Evolutionary conservation across 2,329 filamentous ascomycete species (phyloP).

Genomic region (Arachnomyces sp.): DNA sequence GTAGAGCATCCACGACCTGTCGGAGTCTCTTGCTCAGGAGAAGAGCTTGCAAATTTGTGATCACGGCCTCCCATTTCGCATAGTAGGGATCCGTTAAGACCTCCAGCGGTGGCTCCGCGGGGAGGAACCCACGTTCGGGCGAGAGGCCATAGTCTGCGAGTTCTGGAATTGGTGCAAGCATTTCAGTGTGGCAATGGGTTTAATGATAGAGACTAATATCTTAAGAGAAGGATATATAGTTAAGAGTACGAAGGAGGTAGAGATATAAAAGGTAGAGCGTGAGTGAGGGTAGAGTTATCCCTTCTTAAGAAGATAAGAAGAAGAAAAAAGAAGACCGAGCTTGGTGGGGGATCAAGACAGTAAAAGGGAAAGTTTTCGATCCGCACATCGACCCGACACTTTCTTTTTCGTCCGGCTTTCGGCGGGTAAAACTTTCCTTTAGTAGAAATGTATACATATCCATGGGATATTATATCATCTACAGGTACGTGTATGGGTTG

Average conservation of each 20-base stretch:
- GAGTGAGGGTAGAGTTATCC: not conserved
- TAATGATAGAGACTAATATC: not conserved
- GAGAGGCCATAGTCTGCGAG: conserved; percentile 67
- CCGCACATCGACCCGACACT: too few relatives aligned
- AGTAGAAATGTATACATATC: too few relatives aligned
- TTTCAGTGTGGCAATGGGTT: conserved; percentile 13
- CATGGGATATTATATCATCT: too few relatives aligned
- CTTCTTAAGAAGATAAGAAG: conserved; percentile 5
- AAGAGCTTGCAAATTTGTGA: conserved; percentile 76
- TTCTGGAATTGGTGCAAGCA: conserved; percentile 40
- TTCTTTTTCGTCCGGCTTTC: too few relatives aligned
- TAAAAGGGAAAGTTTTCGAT: too few relatives aligned
- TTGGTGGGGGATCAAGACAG: too few relatives aligned
- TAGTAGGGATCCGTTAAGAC: conserved; percentile 85
- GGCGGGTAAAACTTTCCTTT: too few relatives aligned
- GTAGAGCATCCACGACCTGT: conserved; percentile 69
- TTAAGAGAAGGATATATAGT: conserved; percentile 1
- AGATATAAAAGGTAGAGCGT: not conserved
- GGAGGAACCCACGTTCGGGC: conserved; percentile 72
- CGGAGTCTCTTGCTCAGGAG: conserved; percentile 79
- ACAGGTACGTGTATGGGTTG: too few relatives aligned
- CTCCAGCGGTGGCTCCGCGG: conserved; percentile 69
- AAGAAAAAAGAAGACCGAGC: too few relatives aligned
- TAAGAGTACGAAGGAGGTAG: not conserved
- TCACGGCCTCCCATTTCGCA: conserved; percentile 84